Evolutionary conservation across 345 rosid species (phyloP).

Genomic region (Gossypium thurberi): DNA sequence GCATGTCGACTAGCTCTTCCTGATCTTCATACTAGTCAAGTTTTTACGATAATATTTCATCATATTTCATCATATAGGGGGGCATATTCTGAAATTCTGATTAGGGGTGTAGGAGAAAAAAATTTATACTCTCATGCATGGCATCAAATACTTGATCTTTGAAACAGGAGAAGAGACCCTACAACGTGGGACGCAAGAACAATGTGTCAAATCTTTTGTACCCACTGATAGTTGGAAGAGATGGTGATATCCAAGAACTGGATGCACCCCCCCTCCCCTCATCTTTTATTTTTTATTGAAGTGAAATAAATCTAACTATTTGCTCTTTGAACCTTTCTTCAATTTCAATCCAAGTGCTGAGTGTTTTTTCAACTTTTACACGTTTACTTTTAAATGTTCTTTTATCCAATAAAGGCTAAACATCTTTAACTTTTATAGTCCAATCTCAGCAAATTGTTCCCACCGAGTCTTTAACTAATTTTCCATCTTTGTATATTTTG

Average conservation of each 20-base stretch:
- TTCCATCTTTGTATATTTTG: not conserved
- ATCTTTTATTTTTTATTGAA: not conserved
- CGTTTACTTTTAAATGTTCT: not conserved
- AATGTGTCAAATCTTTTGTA: conserved; percentile 19
- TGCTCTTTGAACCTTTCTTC: not conserved
- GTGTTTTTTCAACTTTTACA: not conserved
- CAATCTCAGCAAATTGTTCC: not conserved
- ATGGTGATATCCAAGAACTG: not conserved
- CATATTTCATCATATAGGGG: conserved; percentile 1
- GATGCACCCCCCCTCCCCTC: not conserved
- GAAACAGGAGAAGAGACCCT: conserved; percentile 16
- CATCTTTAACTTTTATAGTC: not conserved
- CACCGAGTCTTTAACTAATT: not conserved
- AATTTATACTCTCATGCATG: conserved; percentile 2
- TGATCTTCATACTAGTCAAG: not conserved
- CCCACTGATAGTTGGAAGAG: not conserved
- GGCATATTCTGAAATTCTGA: conserved; percentile 15
- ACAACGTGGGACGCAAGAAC: conserved; percentile 16
- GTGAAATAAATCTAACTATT: not conserved
- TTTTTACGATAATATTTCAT: not conserved
- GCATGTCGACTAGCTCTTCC: conserved; percentile 17
- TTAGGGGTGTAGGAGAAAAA: conserved; percentile 5
- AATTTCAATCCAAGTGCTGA: not conserved
- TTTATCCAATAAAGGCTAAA: not conserved
- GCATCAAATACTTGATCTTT: conserved; percentile 31